Percentiles rank a stretch among this genome's conserved stretches.
phyloP scores from a whole-genome alignment of 2,329 filamentous ascomycete genomes.

The Biscogniauxia sp. region DNA sequence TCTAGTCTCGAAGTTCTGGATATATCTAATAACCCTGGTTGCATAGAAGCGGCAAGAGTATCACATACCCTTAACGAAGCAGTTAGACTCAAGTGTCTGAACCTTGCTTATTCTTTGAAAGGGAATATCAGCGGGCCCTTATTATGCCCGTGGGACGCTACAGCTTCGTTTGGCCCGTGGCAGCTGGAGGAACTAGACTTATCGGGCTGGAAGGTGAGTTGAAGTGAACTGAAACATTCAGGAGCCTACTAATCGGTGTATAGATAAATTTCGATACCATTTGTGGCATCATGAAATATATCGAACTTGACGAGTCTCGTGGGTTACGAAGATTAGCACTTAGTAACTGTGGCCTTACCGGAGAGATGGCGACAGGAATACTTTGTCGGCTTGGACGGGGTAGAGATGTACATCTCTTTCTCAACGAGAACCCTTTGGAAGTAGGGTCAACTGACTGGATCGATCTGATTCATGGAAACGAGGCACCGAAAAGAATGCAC shows the following conservation, averaged over 20 bases:
- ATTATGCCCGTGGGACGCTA: slow-evolving; percentile 44
- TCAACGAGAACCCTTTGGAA: slow-evolving; percentile 54
- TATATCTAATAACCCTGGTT: slow-evolving; percentile 52
- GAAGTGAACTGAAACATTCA: background rate
- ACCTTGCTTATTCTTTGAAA: slow-evolving; percentile 50
- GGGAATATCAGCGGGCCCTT: slow-evolving; percentile 44
- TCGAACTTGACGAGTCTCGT: slow-evolving; percentile 40
- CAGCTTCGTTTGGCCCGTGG: slow-evolving; percentile 34
- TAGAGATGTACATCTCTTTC: slow-evolving; percentile 46
- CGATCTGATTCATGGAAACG: slow-evolving; percentile 44
- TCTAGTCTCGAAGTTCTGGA: slow-evolving; percentile 48
- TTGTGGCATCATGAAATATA: slow-evolving; percentile 44
- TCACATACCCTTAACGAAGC: slow-evolving; percentile 44
- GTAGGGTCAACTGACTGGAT: slow-evolving; percentile 50
- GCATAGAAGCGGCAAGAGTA: slow-evolving; percentile 47
- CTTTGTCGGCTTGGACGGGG: slow-evolving; percentile 50
- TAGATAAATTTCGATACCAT: slow-evolving; percentile 51
- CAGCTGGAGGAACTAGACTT: slow-evolving; percentile 53
- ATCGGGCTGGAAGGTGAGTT: slow-evolving; percentile 50
- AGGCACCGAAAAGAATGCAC: slow-evolving; percentile 49
- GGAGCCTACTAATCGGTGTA: slow-evolving; percentile 8
- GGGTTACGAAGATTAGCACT: slow-evolving; percentile 45
- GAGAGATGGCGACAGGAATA: slow-evolving; percentile 47
- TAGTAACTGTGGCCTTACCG: slow-evolving; percentile 52
- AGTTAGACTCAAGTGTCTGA: slow-evolving; percentile 44